Conservation (phyloP, 352 stramenopile species). For the Pythium pectinolyticum region DNA sequence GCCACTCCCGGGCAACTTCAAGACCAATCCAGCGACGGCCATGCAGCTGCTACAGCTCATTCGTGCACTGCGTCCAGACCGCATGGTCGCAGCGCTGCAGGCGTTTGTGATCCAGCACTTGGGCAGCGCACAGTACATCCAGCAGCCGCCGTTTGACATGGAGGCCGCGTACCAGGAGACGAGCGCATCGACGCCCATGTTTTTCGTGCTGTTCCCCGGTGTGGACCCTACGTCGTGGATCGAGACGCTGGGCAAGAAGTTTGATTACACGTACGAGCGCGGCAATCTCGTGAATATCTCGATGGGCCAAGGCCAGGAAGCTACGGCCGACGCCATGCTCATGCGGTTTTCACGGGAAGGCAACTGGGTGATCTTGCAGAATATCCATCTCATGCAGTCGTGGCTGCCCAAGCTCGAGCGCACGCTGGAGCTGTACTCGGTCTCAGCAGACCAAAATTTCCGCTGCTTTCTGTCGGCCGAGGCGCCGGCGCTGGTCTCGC, state of each 20-base stretch:
- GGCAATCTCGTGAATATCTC: constrained; percentile 82
- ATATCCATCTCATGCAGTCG: constrained; percentile 91
- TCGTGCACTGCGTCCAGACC: constrained; percentile 79
- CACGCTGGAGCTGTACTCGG: constrained; percentile 71
- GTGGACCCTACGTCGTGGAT: constrained; percentile 87
- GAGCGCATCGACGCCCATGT: constrained; percentile 89
- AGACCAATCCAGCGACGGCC: constrained; percentile 35
- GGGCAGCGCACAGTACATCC: constrained; percentile 51
- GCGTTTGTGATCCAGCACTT: constrained; percentile 64
- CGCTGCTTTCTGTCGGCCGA: constrained; percentile 94
- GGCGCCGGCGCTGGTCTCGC: constrained; percentile 69
- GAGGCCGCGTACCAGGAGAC: constrained; percentile 86
- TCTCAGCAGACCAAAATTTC: constrained; percentile 90
- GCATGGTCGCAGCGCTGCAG: constrained; percentile 71
- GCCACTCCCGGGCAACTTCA: constrained; percentile 89
- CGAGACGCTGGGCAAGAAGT: constrained; percentile 79
- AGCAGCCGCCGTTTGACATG: constrained; percentile 89
- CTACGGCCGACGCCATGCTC: constrained; percentile 66
- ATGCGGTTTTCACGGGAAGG: constrained; percentile 71
- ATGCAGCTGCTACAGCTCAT: constrained; percentile 79
- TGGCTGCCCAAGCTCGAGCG: constrained; percentile 88
- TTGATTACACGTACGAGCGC: constrained; percentile 78
- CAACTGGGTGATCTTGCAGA: constrained; percentile 91
- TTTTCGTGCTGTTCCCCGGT: constrained; percentile 92
- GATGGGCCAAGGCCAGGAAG: constrained; percentile 90